Conservation (phyloP, 805 yeast genomes). For the Lipomyces yamanashiensis region DNA sequence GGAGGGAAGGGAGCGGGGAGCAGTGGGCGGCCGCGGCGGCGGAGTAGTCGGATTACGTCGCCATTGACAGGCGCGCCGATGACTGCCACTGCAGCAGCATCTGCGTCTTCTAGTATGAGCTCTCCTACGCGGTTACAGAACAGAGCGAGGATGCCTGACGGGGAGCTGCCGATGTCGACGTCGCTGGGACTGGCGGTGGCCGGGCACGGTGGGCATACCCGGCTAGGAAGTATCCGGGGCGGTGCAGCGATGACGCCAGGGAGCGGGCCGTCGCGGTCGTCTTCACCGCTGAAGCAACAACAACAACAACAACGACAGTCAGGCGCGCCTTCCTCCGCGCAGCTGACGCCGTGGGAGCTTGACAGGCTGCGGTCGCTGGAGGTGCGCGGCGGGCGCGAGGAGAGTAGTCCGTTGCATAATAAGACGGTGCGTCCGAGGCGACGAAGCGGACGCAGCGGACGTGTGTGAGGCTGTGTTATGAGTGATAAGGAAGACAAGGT, state of each 20-base stretch:
- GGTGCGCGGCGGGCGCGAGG: not conserved
- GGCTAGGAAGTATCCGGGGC: not conserved
- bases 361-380: conserved; percentile 23
- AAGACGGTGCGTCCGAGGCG: conserved; percentile 14
- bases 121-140: not conserved
- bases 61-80: not conserved
- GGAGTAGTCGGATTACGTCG: conserved; percentile 3
- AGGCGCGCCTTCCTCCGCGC: conserved; percentile 1
- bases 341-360: conserved; percentile 35
- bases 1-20: conserved; percentile 21
- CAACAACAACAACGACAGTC: not conserved
- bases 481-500: not conserved
- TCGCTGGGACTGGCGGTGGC: too few species aligned
- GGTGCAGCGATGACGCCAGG: conserved; percentile 8
- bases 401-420: conserved; percentile 21
- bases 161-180: too few species aligned
- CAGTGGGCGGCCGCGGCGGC: conserved; percentile 21
- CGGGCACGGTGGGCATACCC: not conserved
- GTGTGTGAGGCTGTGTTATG: not conserved
- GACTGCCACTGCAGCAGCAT: not conserved
- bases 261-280: not conserved
- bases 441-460: not conserved
- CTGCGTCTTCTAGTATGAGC: not conserved
- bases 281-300: not conserved
- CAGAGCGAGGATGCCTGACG: too few species aligned